Evolutionary conservation across 2,329 filamentous ascomycete species (phyloP), one percentile per base, ranked within the genome.

Genomic region (Penicillium janthinellum): DNA sequence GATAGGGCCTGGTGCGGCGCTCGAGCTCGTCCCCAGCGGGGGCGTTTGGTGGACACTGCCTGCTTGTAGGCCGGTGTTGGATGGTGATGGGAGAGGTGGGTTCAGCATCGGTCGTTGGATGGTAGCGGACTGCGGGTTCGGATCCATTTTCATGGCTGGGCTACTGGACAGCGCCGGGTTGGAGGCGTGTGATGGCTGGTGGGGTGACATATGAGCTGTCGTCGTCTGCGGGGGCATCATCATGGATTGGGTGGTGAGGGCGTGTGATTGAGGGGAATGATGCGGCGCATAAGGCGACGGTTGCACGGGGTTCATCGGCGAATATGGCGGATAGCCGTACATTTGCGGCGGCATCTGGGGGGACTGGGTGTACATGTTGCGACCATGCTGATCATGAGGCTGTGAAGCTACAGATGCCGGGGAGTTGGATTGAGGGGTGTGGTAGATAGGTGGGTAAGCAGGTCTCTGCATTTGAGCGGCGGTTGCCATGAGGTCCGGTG

Each of bases 371-470:
- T 97, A 98, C 73, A 98, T 86, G 70, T 87, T 89, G 68, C 93
- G 85, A 58, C 81, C 83, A 79, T 96, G 91, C 72, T 94, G 91
- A 73, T 98, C 94, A 78, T 96, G 92, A 58, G 88, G 85, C 59
- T 92, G 91, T 37, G 94, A 97, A 64, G 93, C 90, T 70, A 97
- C 93, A 53, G 93, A 96, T 41, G 92, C 91, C 51, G 94, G 94
- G 57, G 94, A 96, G 78, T 94, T 96, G 58, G 93, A 96, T 80
- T 97, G 93, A 57, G 93, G 92, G 17, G 93, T 96, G 77, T 97
- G 91, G 75, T 97, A 97, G 74, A 96, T 96, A 61, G 92, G 91
- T 68, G 93, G 93, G 75, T 96, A 96, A 49, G 50, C 11, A 31
- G 82, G 84, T 69, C 86, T 83, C 74, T 86, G 86, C 83, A 89